Percentiles rank a stretch among this genome's conserved stretches.
Evolutionary conservation across 257 asterid genomes (phyloP).

Genomic region (Ilex asprella): DNA sequence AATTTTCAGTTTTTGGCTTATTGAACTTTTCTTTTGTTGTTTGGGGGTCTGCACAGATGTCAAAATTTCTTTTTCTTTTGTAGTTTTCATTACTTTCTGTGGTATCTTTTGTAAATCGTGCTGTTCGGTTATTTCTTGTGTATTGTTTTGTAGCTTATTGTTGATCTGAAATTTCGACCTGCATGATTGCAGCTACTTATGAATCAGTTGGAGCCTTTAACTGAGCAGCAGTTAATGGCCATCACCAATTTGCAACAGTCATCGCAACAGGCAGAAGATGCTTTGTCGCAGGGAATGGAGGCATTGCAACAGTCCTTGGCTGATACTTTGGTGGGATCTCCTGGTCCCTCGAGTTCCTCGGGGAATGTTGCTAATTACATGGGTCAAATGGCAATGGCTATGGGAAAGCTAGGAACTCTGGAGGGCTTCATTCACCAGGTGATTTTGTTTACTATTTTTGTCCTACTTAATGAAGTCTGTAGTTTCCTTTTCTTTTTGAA

Average conservation of each 20-base stretch:
- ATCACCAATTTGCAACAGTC: constrained; percentile 10
- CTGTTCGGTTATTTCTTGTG: neutral
- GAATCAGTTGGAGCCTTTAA: constrained; percentile 20
- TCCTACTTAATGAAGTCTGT: neutral
- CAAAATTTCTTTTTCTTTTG: neutral
- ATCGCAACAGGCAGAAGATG: constrained; percentile 15
- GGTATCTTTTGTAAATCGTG: too few species aligned
- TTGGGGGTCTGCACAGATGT: too few species aligned
- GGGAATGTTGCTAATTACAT: constrained; percentile 29
- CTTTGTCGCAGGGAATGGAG: constrained; percentile 14
- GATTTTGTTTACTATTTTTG: neutral
- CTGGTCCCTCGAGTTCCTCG: constrained; percentile 33
- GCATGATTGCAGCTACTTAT: constrained; percentile 61
- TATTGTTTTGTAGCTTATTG: neutral
- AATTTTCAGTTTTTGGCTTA: neutral
- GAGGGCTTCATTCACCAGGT: constrained; percentile 65
- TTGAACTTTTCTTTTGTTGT: neutral
- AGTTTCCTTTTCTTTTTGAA: too few species aligned
- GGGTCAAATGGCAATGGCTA: constrained; percentile 57
- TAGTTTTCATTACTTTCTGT: neutral
- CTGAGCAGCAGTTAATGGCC: constrained; percentile 14
- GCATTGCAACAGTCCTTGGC: constrained; percentile 17
- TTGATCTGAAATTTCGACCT: neutral
- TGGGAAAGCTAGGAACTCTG: constrained; percentile 53
- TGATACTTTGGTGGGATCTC: constrained; percentile 18